Evolutionary conservation across 2,329 filamentous ascomycete genomes (phyloP).

Genomic region (Rutstroemia sp.): DNA sequence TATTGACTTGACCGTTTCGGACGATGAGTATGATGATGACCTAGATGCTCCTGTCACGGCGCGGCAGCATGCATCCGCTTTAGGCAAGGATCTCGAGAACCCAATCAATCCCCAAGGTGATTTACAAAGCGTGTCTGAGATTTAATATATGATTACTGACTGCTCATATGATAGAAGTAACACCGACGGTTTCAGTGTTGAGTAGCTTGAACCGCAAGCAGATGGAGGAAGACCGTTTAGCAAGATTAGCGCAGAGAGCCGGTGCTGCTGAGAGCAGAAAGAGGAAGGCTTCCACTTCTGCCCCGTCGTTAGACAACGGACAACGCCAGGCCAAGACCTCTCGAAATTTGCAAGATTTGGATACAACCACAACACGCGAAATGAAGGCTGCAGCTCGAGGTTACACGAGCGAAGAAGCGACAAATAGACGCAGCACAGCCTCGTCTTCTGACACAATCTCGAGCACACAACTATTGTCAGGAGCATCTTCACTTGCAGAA

Average conservation of each 20-base stretch:
- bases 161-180: not conserved
- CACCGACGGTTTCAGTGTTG: not conserved
- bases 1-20: slow-evolving; percentile 29
- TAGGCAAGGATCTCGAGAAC: not conserved
- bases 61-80: not conserved
- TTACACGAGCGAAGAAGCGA: not conserved
- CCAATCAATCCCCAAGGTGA: not conserved
- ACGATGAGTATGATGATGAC: slow-evolving; percentile 26
- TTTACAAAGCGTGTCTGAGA: not conserved
- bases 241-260: slow-evolving; percentile 39
- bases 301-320: slow-evolving; percentile 2
- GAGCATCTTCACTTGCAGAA: not conserved
- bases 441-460: not conserved
- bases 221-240: slow-evolving; percentile 81
- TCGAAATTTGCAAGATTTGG: not conserved
- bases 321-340: slow-evolving; percentile 7
- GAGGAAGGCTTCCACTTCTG: slow-evolving; percentile 29
- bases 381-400: not conserved
- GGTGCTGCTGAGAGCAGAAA: slow-evolving; percentile 34
- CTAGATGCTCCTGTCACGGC: slow-evolving; percentile 24
- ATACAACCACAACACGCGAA: not conserved
- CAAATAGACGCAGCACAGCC: not conserved
- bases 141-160: not conserved
- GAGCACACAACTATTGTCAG: not conserved
- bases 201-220: slow-evolving; percentile 55